Conservation (phyloP, 257 asterid genomes). For the Schizonepeta tenuifolia region DNA sequence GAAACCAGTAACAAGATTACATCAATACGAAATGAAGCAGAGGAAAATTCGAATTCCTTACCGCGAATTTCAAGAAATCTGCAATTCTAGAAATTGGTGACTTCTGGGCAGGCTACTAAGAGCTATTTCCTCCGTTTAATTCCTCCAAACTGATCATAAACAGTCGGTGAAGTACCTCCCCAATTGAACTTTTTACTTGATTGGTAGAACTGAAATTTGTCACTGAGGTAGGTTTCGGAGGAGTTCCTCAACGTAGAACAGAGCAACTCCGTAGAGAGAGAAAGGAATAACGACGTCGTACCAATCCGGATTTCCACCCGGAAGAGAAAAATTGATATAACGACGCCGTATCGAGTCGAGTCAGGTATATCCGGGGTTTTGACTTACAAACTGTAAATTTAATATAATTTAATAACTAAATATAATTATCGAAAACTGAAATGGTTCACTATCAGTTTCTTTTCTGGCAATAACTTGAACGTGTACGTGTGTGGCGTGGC, state of each 20-base stretch:
- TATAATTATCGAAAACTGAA: too few relatives aligned
- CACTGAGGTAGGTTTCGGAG: too few relatives aligned
- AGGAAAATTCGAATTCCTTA: not conserved
- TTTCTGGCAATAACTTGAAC: too few relatives aligned
- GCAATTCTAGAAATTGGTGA: not conserved
- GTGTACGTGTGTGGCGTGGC: too few relatives aligned
- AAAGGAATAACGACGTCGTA: not conserved
- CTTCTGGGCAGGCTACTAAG: not conserved
- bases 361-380: too few relatives aligned
- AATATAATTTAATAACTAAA: too few relatives aligned
- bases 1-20: not conserved
- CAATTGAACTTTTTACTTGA: not conserved
- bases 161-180: not conserved
- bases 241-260: not conserved
- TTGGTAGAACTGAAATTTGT: not conserved
- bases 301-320: not conserved
- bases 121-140: not conserved
- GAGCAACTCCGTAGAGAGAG: not conserved
- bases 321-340: not conserved
- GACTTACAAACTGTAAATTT: too few relatives aligned
- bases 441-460: too few relatives aligned
- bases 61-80: not conserved
- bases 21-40: not conserved
- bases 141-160: not conserved
- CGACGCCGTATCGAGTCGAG: not conserved